Base-by-base conservation (phyloP, 495 filamentous ascomycete species). In the Daldinia bambusicola region DNA sequence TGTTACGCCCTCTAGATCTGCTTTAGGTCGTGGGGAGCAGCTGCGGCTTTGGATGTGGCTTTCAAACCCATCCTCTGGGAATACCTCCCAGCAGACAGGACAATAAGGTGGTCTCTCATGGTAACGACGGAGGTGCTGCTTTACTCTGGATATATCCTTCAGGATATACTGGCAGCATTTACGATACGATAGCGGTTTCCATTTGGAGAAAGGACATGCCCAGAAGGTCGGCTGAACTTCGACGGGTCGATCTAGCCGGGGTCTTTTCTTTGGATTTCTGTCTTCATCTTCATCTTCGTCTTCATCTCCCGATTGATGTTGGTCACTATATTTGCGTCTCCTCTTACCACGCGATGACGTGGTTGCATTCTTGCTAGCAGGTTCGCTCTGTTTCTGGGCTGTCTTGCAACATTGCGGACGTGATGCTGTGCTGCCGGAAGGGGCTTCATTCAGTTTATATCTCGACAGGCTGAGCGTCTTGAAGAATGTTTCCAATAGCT, bases 81-180 rank as follows among this genome's bases (percentile, higher is more conserved):
- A 48, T 22, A 48, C 43, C 20, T 48, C 16, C 43, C 18, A 48
- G 51, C 51, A 55, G 4, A 55, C 51, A 2, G 51, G 51, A 6
- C 51, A 55, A 13, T 55, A 55, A 1, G 26, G 51, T 1, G 51
- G 51, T n/a, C 51, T 30, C 31, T 55, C 51, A 18, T 55, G 51
- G 3, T 55, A 34, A 13, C 51, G 51, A 34, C 51, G 51, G 16
- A 55, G 51, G 31, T 55, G 51, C 51, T 55, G 51, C n/a, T 55
- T 55, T 5, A 55, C 51, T 10, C 51, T 55, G 13, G 51, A 55
- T 13, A 55, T 55, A 16, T 55, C 51, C 12, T 32, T 55, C 14
- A 55, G 12, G 30, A 55, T 55, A 55, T 55, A 55, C n/a, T 34
- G 51, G 16, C 31, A 10, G 26, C 51, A 53, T 32, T 32, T 53